Conservation (phyloP, 352 stramenopile genomes). For the Pythium myriotylum region DNA sequence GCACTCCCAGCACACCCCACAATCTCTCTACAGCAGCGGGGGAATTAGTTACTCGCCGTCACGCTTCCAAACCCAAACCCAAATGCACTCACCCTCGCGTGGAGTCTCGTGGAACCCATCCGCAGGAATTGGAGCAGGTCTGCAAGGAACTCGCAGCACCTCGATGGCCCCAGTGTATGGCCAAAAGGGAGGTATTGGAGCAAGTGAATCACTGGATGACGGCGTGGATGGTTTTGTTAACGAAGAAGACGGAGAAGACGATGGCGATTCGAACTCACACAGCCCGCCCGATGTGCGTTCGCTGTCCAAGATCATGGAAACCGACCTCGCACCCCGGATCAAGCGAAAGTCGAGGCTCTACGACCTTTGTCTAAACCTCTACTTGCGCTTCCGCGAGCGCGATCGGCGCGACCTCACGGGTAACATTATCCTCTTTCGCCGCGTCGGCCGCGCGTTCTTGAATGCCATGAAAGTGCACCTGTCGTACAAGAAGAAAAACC, state of each 20-base stretch:
- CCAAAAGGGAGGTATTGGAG: not conserved
- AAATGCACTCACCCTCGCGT: slow-evolving; percentile 4
- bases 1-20: not conserved
- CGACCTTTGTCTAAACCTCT: slow-evolving; percentile 37
- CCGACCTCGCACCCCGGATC: slow-evolving; percentile 31
- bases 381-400: slow-evolving; percentile 35
- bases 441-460: slow-evolving; percentile 27
- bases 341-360: slow-evolving; percentile 43
- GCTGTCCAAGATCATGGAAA: slow-evolving; percentile 43
- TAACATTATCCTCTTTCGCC: slow-evolving; percentile 34
- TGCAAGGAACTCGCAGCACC: slow-evolving; percentile 2
- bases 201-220: not conserved
- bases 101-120: slow-evolving; percentile 23
- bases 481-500: slow-evolving; percentile 30
- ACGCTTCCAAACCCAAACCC: not conserved
- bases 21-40: not conserved
- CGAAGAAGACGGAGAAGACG: slow-evolving; percentile 4
- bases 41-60: slow-evolving; percentile 1
- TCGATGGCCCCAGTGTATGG: slow-evolving; percentile 12
- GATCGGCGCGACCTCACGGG: slow-evolving; percentile 31
- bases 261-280: not conserved
- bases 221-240: slow-evolving; percentile 21
- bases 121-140: not conserved
- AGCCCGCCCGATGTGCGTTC: slow-evolving; percentile 6
- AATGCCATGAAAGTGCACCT: slow-evolving; percentile 13